Conservation (phyloP, 257 asterid species). For the Lavandula angustifolia region DNA sequence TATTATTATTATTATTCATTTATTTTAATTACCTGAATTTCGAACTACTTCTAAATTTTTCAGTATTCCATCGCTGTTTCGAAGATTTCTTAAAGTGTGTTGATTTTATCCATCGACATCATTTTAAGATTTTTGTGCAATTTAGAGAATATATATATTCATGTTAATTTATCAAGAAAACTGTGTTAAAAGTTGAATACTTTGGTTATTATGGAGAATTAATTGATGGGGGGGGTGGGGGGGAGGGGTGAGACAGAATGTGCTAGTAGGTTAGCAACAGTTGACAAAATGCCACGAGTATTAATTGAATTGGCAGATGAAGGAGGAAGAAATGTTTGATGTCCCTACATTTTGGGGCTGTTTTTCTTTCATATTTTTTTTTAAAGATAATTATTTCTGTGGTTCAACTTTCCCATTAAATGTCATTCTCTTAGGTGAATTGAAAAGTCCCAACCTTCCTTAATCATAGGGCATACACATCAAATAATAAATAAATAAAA, state of each 20-base stretch:
- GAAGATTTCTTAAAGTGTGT: too few species aligned
- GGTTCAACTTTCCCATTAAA: slow-evolving; percentile 18
- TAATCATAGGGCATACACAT: too few species aligned
- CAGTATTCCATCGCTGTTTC: too few species aligned
- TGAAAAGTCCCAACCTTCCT: too few species aligned
- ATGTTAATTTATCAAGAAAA: background rate
- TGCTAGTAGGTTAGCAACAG: slow-evolving; percentile 43
- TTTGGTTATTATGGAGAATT: slow-evolving; percentile 9
- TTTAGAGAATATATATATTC: background rate
- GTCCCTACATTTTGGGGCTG: slow-evolving; percentile 47
- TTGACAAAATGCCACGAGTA: slow-evolving; percentile 26
- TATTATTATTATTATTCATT: background rate
- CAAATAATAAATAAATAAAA: too few species aligned
- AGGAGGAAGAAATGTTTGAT: slow-evolving; percentile 28
- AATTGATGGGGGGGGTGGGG: too few species aligned
- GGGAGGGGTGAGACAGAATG: slow-evolving; percentile 30
- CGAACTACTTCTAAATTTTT: too few species aligned
- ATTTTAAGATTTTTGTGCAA: too few species aligned
- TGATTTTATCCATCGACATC: too few species aligned
- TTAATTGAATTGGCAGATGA: slow-evolving; percentile 30
- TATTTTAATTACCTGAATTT: too few species aligned
- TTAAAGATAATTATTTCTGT: slow-evolving; percentile 22
- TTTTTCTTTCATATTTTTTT: slow-evolving; percentile 17
- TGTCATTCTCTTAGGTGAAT: too few species aligned
- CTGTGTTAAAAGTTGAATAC: background rate